Evolutionary conservation across 208 protist species (phyloP), one percentile per base, ranked within the genome.

Genomic region (Leptomonas seymouri): DNA sequence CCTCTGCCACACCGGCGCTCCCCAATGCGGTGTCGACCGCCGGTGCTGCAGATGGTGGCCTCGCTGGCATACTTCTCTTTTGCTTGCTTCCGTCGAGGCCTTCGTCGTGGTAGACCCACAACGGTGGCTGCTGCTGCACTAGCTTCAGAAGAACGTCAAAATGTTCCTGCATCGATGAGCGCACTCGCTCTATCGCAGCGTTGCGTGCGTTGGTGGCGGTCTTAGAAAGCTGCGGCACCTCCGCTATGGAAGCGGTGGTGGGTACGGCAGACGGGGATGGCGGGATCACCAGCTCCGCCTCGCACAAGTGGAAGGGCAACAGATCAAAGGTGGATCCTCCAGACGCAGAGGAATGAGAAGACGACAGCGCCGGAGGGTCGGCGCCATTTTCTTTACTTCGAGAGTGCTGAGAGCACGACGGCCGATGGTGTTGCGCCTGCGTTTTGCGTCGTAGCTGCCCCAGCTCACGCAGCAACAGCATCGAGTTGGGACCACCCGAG

Each of bases 391-490:
- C 34, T 5, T 16, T 5, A 48, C 12, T 16, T 5, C 20, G 34
- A 39, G 9, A 9, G 34, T 39, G 49, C 31, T 49, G 58, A 27
- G 21, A n/a, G n/a, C n/a, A n/a, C 30, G 49, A 59, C 7, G 58
- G 50, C 18, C 60, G 57, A 3, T 44, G 46, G 18, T 57, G 23
- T 21, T 58, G 51, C 1, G 63, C 58, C 15, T n/a, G 23, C 8
- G 34, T 30, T 20, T 67, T 64, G 36, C 58, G 39, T 8, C 86
- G 82, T 28, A 96, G 64, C 14, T 83, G 50, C 5, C 83, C 85
- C 1, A 93, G 65, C 45, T 92, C 80, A 48, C 84, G 84, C 21
- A 96, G 76, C 57, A 94, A 55, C 66, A 84, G 27, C 72, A 96
- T 70, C 2, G 91, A 96, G 58, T 80, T 80, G 0, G 73, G 70